Evolutionary conservation across 495 filamentous ascomycete genomes (phyloP), one percentile per base, ranked within the genome.

Genomic region (Penicillium subrubescens): DNA sequence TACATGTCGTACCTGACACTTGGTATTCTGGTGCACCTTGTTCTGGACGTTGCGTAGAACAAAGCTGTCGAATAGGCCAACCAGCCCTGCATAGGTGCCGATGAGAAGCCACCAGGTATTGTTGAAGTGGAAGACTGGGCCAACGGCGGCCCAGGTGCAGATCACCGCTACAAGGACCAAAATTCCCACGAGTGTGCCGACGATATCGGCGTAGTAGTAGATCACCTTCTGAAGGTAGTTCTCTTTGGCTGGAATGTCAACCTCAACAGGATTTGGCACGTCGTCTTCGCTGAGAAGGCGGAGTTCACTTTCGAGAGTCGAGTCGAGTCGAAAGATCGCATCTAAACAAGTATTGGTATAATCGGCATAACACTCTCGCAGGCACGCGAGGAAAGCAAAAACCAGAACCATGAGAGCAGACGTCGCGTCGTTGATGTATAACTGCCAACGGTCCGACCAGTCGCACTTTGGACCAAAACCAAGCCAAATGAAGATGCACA

Each of bases 91-190:
- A 62, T 77, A 81, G 5, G 77, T 81, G 19, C 78, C 78, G 63
- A 78, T 78, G 44, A 79, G 67, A 0, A 81, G 66, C 74, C 73
- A 78, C 78, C 78, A 81, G 66, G 70, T 76, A 52, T 70, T 66
- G 59, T 70, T 68, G 60, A 71, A 78, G 1, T 72, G 27, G n/a
- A 78, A 66, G 33, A 71, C 35, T 1, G 72, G 69, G 0, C 76
- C 76, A 43, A 75, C 66, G 27, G 66, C 61, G 29, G 70, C 52
- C 78, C 78, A 80, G 27, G 67, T 60, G 44, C 72, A 62, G 35
- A 72, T 62, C 3, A 78, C 73, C 2, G 59, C 5, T 6, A 76
- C 14, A 1, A 75, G 74, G 46, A 79, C 48, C 11, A 70, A 51
- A 31, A 80, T 71, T 3, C 75, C 74, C 8, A 75, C 61, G 0